These are phyloP conservation scores for Candida wancherniae DNA, from an alignment of 805 yeast species.

Conservation along the genomic window DNA sequence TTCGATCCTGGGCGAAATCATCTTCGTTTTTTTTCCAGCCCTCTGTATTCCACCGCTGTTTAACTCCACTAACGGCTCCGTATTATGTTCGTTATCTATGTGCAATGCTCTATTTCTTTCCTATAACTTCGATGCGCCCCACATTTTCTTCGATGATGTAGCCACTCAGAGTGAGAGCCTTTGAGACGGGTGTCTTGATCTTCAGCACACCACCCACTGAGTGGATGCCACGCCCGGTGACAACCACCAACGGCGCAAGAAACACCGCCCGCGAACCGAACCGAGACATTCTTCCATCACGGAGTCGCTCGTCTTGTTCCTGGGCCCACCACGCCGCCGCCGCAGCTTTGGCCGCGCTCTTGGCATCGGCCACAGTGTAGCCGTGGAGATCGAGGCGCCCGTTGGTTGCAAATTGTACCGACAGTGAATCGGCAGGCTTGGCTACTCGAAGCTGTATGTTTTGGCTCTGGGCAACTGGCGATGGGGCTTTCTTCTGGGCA, in stretches of 20 bases:
- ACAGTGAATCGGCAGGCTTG: too few species aligned
- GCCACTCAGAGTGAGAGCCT: conserved; percentile 28
- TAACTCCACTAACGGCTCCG: too few species aligned
- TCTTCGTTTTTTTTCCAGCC: too few species aligned
- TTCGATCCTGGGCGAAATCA: conserved; percentile 25
- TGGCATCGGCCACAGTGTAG: conserved; percentile 45
- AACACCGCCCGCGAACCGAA: conserved; percentile 34
- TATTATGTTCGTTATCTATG: background rate
- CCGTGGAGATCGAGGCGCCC: conserved; percentile 55
- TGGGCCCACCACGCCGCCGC: conserved; percentile 59
- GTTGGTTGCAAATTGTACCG: too few species aligned
- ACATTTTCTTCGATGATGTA: conserved; percentile 46
- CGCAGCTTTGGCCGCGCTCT: conserved; percentile 28
- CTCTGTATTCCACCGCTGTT: too few species aligned
- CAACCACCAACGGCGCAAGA: conserved; percentile 41
- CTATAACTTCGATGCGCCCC: conserved; percentile 41
- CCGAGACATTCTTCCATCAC: conserved; percentile 32
- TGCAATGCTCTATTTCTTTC: conserved; percentile 23
- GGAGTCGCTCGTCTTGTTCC: conserved; percentile 42
- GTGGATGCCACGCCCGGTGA: conserved; percentile 73
- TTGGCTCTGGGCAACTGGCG: too few species aligned
- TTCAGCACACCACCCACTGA: conserved; percentile 53
- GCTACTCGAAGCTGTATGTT: too few species aligned
- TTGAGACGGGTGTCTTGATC: conserved; percentile 41
- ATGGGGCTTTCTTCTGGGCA: too few species aligned